Evolutionary conservation across 2,329 filamentous ascomycete species (phyloP).

Genomic region (Penicillium digitatum): DNA sequence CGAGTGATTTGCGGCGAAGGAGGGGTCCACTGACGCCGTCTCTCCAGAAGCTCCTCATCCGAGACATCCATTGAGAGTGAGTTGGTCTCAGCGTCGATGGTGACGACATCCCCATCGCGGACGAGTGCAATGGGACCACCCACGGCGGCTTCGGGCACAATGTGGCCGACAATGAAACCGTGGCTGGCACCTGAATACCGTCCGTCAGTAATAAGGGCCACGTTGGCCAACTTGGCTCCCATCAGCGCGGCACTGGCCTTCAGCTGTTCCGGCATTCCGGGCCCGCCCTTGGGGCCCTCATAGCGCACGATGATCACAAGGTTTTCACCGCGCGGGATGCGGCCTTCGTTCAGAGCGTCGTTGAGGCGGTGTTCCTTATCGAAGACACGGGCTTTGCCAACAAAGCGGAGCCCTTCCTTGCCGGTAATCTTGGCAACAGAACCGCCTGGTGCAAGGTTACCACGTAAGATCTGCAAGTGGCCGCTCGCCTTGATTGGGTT

Average conservation of each 20-base stretch:
- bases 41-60: slow-evolving; percentile 64
- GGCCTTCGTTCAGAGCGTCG: slow-evolving; percentile 65
- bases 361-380: slow-evolving; percentile 80
- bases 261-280: slow-evolving; percentile 94
- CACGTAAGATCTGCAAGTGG: slow-evolving; percentile 81
- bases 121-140: slow-evolving; percentile 86
- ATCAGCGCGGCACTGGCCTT: slow-evolving; percentile 86
- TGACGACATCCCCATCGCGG: slow-evolving; percentile 71
- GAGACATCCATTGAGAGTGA: slow-evolving; percentile 66
- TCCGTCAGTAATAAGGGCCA: slow-evolving; percentile 89
- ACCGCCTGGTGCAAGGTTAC: slow-evolving; percentile 82
- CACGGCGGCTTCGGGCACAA: slow-evolving; percentile 81
- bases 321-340: slow-evolving; percentile 71
- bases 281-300: slow-evolving; percentile 88
- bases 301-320: slow-evolving; percentile 88
- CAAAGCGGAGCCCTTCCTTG: slow-evolving; percentile 82
- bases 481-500: slow-evolving; percentile 84
- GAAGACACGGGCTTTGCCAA: slow-evolving; percentile 76
- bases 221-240: slow-evolving; percentile 81
- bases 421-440: slow-evolving; percentile 96
- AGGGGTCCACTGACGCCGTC: slow-evolving; percentile 64
- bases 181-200: slow-evolving; percentile 84
- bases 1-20: slow-evolving; percentile 71
- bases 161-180: slow-evolving; percentile 90
- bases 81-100: slow-evolving; percentile 80